phyloP scores from a whole-genome alignment of 768 basidiomycete genomes.

The Hysterangium stoloniferum region DNA sequence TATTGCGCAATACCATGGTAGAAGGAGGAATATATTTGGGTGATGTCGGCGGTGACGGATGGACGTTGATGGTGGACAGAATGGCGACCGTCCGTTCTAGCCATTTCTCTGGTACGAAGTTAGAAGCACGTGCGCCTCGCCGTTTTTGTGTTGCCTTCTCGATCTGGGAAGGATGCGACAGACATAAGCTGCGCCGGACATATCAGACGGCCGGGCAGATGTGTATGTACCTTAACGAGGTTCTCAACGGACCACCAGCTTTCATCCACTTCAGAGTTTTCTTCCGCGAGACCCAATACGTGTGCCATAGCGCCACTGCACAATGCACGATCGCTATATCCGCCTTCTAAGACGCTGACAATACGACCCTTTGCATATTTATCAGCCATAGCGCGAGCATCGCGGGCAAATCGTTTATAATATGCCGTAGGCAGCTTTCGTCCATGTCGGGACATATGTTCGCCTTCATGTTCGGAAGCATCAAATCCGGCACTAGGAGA shows the following conservation, averaged over 20 bases:
- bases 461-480: slow-evolving; percentile 85
- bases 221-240: slow-evolving; percentile 41
- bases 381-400: slow-evolving; percentile 59
- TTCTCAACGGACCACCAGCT: slow-evolving; percentile 63
- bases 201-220: not conserved
- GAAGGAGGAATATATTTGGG: slow-evolving; percentile 26
- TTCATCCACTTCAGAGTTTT: slow-evolving; percentile 18
- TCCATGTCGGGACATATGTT: slow-evolving; percentile 85
- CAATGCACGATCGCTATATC: slow-evolving; percentile 87
- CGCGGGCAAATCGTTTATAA: slow-evolving; percentile 74
- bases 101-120: slow-evolving; percentile 41
- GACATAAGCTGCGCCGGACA: not conserved
- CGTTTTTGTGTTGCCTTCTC: slow-evolving; percentile 60
- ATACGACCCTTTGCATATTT: slow-evolving; percentile 58
- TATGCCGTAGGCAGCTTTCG: slow-evolving; percentile 86
- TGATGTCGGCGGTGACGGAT: slow-evolving; percentile 13
- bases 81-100: slow-evolving; percentile 46
- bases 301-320: slow-evolving; percentile 80
- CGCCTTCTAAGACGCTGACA: slow-evolving; percentile 90
- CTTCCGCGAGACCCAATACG: slow-evolving; percentile 54
- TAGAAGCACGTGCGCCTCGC: slow-evolving; percentile 37
- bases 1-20: slow-evolving; percentile 43
- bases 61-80: slow-evolving; percentile 37
- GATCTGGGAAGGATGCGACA: slow-evolving; percentile 39
- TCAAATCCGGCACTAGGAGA: slow-evolving; percentile 80